A percentile compares a stretch with the other conserved stretches of the same genome.
Conservation (phyloP, 176 grass and related monocot species). For the Zea mays region DNA sequence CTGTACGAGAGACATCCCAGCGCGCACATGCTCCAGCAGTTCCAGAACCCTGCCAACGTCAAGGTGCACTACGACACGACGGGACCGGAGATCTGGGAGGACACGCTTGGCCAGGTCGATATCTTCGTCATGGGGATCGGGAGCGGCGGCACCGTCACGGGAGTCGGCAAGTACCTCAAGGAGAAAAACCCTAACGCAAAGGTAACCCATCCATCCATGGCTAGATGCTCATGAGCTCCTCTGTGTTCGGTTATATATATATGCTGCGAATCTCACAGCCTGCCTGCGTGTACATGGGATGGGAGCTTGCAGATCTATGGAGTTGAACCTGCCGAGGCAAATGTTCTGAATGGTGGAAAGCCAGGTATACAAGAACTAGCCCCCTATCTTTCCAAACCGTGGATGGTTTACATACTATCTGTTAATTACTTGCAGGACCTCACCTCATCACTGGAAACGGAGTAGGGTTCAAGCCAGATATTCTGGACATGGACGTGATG, state of each 20-base stretch:
- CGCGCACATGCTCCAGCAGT: conserved; percentile 87
- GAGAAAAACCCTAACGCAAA: conserved; percentile 55
- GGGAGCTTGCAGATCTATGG: conserved; percentile 41
- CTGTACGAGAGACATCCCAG: conserved; percentile 74
- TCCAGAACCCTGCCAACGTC: conserved; percentile 95
- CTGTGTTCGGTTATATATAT: not conserved
- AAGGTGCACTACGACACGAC: conserved; percentile 91
- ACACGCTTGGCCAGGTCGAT: conserved; percentile 79
- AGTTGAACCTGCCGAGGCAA: conserved; percentile 48
- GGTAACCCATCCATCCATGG: not conserved
- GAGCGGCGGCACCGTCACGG: conserved; percentile 36
- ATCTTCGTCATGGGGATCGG: conserved; percentile 94
- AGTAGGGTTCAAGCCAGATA: conserved; percentile 91
- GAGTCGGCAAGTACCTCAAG: conserved; percentile 45
- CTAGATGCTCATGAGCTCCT: too few species aligned
- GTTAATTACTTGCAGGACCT: conserved; percentile 48
- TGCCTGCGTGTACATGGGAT: not conserved
- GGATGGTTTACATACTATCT: not conserved
- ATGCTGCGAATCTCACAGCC: not conserved
- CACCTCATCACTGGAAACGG: conserved; percentile 94
- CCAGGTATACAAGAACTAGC: conserved; percentile 24
- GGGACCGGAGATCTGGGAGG: conserved; percentile 91
- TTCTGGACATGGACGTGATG: conserved; percentile 96
- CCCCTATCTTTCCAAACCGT: not conserved
- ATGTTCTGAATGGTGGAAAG: conserved; percentile 54